Conservation (phyloP, 176 grass and related monocot genomes). For the Pharus latifolius region DNA sequence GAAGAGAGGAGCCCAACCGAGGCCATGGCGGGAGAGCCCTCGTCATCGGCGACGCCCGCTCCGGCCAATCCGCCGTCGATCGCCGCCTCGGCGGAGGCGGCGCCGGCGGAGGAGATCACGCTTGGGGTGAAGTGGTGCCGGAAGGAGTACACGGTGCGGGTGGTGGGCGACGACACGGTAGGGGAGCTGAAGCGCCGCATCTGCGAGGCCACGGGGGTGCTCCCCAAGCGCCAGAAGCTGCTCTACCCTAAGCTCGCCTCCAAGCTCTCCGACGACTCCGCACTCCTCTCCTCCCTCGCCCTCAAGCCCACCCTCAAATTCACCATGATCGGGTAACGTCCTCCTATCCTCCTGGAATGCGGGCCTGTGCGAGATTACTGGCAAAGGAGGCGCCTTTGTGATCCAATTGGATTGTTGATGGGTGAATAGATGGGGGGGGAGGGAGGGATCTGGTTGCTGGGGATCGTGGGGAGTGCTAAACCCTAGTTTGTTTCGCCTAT, state of each 20-base stretch:
- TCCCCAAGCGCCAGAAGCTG: constrained; percentile 85
- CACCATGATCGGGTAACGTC: constrained; percentile 79
- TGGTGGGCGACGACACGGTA: constrained; percentile 85
- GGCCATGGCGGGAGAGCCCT: constrained; percentile 30
- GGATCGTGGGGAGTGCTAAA: background rate
- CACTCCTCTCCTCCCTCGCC: constrained; percentile 64
- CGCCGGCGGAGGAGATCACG: constrained; percentile 66
- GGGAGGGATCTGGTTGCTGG: background rate
- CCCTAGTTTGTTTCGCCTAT: constrained; percentile 14
- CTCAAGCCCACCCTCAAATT: constrained; percentile 74
- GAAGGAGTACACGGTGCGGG: constrained; percentile 70
- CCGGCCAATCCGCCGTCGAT: constrained; percentile 13
- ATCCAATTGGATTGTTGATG: background rate
- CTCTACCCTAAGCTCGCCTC: constrained; percentile 78
- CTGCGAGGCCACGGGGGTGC: constrained; percentile 79
- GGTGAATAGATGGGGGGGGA: constrained; percentile 1
- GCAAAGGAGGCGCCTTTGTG: no score
- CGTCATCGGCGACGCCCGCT: constrained; percentile 14
- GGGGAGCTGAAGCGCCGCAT: constrained; percentile 89
- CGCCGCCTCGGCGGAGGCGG: constrained; percentile 17
- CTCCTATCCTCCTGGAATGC: background rate
- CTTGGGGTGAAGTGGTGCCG: constrained; percentile 69
- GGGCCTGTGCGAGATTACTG: background rate
- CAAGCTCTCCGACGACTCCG: constrained; percentile 55
- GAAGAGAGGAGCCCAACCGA: background rate